Evolutionary conservation across 352 stramenopile genomes (phyloP), one percentile per base, ranked within the genome.

Genomic region (Phytophthora pistaciae): DNA sequence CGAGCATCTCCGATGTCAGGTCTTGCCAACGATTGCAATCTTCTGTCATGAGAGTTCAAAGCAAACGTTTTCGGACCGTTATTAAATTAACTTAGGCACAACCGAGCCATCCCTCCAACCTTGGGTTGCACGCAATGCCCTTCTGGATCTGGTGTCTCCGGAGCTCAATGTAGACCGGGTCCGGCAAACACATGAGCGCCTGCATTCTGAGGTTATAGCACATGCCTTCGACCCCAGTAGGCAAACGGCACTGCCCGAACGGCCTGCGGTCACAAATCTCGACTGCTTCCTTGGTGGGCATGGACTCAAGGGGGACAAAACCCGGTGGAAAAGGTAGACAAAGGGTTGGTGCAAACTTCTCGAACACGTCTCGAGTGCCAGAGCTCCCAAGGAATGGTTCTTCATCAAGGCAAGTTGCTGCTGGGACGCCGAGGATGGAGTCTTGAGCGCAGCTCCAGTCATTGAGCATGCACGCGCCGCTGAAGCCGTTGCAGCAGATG

Each of bases 401-500:
- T 23, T 46, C 33, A 13, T 29, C 13, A 0, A 44, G 20, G 31
- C 60, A 66, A 8, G 48, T 60, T 16, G 49, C 49, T 25, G 46
- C n/a, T 20, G 31, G 46, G 16, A 27, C 18, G 14, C n/a, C 50
- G 14, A 18, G 14, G 5, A 21, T 27, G 21, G 21, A 16, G 11
- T 52, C 11, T 40, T 16, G 11, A 0, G 5, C 18, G 49, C 60
- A 54, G 21, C 8, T 52, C 29, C 13, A 13, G 38, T 68, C 61
- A 25, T 52, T 31, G 11, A 50, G 21, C n/a, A 48, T 11, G 38
- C 62, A 68, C 25, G 8, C 23, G 18, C 61, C 48, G 9, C 20
- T 50, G 25, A 68, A 68, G 11, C 62, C 62, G 23, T 63, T 68
- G 53, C 62, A 68, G 40, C 62, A 68, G 8, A 68, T 52, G n/a